These are phyloP conservation scores for Penicillium rolfsii DNA, from an alignment of 2,329 filamentous ascomycete species.

Conservation along the genomic window DNA sequence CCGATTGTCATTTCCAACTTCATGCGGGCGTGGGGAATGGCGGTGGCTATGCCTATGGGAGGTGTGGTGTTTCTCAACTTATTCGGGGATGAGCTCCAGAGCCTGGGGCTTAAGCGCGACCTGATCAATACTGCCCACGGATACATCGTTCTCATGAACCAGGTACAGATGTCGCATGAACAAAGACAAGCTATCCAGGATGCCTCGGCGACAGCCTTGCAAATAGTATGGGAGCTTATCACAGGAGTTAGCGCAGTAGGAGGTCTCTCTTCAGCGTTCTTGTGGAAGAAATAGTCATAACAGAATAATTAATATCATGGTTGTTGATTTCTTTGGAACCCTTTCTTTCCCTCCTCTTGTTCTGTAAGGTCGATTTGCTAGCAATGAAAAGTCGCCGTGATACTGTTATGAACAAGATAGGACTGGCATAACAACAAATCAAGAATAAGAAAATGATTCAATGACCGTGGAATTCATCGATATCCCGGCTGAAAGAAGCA, in stretches of 20 bases:
- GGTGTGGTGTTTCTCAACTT: slow-evolving; percentile 48
- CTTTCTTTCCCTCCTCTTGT: not conserved
- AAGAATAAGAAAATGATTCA: not conserved
- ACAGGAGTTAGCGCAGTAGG: slow-evolving; percentile 34
- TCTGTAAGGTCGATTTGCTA: not conserved
- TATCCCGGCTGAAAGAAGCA: slow-evolving; percentile 10
- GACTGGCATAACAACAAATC: not conserved
- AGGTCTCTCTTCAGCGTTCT: slow-evolving; percentile 25
- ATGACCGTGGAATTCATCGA: not conserved
- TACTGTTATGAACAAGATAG: not conserved
- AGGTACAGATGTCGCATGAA: slow-evolving; percentile 19
- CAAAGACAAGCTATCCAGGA: slow-evolving; percentile 19
- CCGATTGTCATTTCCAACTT: slow-evolving; percentile 24
- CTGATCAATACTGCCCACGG: slow-evolving; percentile 21
- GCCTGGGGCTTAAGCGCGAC: slow-evolving; percentile 13
- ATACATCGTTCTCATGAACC: slow-evolving; percentile 22
- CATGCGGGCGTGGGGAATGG: slow-evolving; percentile 48
- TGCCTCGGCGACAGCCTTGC: slow-evolving; percentile 29
- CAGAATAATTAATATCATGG: not conserved
- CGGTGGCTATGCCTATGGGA: slow-evolving; percentile 47
- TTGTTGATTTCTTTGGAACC: not conserved
- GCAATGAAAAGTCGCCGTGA: not conserved
- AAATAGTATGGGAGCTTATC: slow-evolving; percentile 33
- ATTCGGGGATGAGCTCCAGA: slow-evolving; percentile 36
- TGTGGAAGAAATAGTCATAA: slow-evolving; percentile 22